Evolutionary conservation across 352 stramenopile species (phyloP), one percentile per base, ranked within the genome.

Genomic region (Globisporangium spiculum): DNA sequence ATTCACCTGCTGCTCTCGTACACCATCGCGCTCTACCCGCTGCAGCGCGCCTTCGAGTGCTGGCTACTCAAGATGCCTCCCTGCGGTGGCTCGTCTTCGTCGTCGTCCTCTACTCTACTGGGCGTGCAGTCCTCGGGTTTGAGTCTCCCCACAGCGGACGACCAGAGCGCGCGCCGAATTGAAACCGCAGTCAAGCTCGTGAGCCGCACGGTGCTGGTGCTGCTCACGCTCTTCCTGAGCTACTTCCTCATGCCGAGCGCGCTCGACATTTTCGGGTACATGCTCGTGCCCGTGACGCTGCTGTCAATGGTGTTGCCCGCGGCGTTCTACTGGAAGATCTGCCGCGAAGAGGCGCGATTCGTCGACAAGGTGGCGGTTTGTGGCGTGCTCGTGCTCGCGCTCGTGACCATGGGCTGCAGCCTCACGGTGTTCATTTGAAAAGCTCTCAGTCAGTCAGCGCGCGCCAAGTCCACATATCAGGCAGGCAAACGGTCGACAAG

Each of bases 1-100:
- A 85, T 91, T 53, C 86, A 93, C 73, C 56, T 93, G 57, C 65
- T 93, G 65, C 63, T 93, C 16, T 91, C 83, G 50, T 92, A 90
- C 71, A 81, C 78, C 16, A 67, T 91, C 63, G 89, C 83, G 9
- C 70, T 92, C 38, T 91, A 80, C 60, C 86, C 86, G 55, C 72
- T 93, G 24, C 82, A 92, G 65, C 84, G 79, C 44, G 81, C 79
- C 38, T 77, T 92, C 52, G 86, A 93, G 75, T 61, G 64, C 26
- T 83, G 78, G 68, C 75, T 93, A 41, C 57, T 88, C 38, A 62
- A 73, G 48, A 65, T 69, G 32, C 44, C 72, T 14, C 72, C 46
- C 66, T 66, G 67, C 12, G 58, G 27, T 41, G 36, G 27, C 34
- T 12, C 30, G 3, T 48, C 20, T 3, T 46, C 32, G 26, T 59